phyloP scores from a whole-genome alignment of 495 filamentous ascomycete species.

The Hypoxylon fragiforme region DNA sequence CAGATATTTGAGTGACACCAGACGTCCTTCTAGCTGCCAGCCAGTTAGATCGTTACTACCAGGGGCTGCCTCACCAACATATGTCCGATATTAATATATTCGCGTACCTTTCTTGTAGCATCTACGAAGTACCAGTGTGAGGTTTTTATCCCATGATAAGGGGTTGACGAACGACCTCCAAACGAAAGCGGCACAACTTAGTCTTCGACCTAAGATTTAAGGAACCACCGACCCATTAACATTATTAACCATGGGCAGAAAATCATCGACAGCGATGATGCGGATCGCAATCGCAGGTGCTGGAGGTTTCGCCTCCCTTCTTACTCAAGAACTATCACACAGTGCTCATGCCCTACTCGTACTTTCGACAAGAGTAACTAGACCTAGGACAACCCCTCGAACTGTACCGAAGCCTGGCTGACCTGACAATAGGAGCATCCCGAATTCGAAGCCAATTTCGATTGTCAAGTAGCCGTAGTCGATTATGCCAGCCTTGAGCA shows the following conservation, averaged over 20 bases:
- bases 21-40: constrained; percentile 18
- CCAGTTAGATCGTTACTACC: constrained; percentile 29
- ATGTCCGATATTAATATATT: constrained; percentile 26
- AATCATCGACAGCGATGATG: constrained; percentile 54
- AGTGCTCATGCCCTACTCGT: constrained; percentile 68
- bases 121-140: constrained; percentile 29
- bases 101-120: constrained; percentile 26
- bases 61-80: constrained; percentile 36
- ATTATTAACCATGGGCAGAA: constrained; percentile 43
- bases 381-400: neutral
- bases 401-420: constrained; percentile 28
- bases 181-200: constrained; percentile 17
- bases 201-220: constrained; percentile 10
- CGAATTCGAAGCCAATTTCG: constrained; percentile 49
- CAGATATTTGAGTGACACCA: constrained; percentile 34
- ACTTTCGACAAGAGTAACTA: constrained; percentile 63
- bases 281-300: constrained; percentile 74
- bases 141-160: constrained; percentile 26
- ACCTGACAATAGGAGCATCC: constrained; percentile 41
- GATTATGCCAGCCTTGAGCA: constrained; percentile 61
- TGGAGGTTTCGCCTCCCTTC: constrained; percentile 66
- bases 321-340: constrained; percentile 61
- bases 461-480: constrained; percentile 63
- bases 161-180: constrained; percentile 8
- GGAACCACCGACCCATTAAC: constrained; percentile 11